These are phyloP conservation scores for Moricandia moricandioides DNA, from an alignment of 345 rosid genomes.

Conservation along the genomic window DNA sequence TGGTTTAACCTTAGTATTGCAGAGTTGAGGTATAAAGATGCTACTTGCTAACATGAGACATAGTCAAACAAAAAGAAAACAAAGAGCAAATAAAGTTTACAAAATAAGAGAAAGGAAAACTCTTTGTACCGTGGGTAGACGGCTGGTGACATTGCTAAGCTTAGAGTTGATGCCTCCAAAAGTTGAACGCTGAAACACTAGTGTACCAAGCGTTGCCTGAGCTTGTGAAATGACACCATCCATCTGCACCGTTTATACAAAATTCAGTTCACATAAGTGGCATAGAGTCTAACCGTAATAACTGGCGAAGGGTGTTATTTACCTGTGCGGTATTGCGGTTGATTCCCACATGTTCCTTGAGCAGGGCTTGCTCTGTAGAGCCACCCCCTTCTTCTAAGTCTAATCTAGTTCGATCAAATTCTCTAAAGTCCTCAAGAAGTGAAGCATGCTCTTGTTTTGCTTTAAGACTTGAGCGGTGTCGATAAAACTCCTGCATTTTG, in stretches of 20 bases:
- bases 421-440: slow-evolving; percentile 90
- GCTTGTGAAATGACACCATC: slow-evolving; percentile 96
- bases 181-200: slow-evolving; percentile 82
- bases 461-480: slow-evolving; percentile 84
- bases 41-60: not conserved
- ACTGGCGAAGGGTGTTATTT: not conserved
- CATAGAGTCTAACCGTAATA: not conserved
- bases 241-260: slow-evolving; percentile 53
- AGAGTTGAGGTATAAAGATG: slow-evolving; percentile 8
- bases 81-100: slow-evolving; percentile 2
- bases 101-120: not conserved
- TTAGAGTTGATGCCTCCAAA: slow-evolving; percentile 95
- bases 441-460: slow-evolving; percentile 95
- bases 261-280: not conserved
- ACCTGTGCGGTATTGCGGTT: slow-evolving; percentile 88
- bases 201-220: slow-evolving; percentile 85
- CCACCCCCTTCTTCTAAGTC: slow-evolving; percentile 88
- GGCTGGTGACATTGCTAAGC: slow-evolving; percentile 86
- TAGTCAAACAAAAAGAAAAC: not conserved
- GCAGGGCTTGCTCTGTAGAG: slow-evolving; percentile 71
- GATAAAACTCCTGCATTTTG: slow-evolving; percentile 90
- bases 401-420: slow-evolving; percentile 83
- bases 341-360: slow-evolving; percentile 77
- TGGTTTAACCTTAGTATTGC: slow-evolving; percentile 14
- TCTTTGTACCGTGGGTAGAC: slow-evolving; percentile 74